Percentiles rank a stretch among this genome's conserved stretches.
Evolutionary conservation across 2,329 filamentous ascomycete genomes (phyloP).

Genomic region (Colletotrichum theobromicola): DNA sequence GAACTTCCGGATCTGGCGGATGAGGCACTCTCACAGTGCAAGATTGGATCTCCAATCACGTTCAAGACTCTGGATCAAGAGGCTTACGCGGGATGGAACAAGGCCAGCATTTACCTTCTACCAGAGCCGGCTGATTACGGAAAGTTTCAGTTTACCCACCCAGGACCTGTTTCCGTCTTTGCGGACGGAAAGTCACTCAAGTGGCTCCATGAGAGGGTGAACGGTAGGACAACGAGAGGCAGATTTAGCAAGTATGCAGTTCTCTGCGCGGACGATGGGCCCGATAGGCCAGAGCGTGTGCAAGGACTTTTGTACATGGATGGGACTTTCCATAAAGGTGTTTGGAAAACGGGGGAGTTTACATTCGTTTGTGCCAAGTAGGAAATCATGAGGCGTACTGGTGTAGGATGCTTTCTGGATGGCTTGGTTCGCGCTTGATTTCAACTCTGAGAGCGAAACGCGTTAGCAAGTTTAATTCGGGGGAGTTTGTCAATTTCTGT

Average conservation of each 20-base stretch:
- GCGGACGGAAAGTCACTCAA: neutral
- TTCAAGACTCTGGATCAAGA: neutral
- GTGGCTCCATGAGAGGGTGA: neutral
- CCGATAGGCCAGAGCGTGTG: neutral
- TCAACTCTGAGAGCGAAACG: neutral
- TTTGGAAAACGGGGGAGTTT: neutral
- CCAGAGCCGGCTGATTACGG: neutral
- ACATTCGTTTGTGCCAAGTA: neutral
- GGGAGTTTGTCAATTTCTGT: no score
- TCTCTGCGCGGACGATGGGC: neutral
- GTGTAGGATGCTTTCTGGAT: fast-evolving
- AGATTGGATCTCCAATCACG: fast-evolving
- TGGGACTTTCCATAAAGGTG: neutral
- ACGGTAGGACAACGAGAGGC: neutral
- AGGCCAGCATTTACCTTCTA: neutral
- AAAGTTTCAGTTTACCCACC: neutral
- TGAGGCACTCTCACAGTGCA: fast-evolving
- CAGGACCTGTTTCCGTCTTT: neutral
- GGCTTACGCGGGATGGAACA: neutral
- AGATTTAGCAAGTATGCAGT: neutral
- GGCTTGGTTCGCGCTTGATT: fast-evolving
- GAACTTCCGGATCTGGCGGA: fast-evolving
- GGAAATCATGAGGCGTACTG: neutral
- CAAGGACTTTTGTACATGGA: neutral
- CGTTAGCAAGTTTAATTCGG: neutral